Conservation (phyloP, 768 basidiomycete species). For the Wakefieldia striispora region DNA sequence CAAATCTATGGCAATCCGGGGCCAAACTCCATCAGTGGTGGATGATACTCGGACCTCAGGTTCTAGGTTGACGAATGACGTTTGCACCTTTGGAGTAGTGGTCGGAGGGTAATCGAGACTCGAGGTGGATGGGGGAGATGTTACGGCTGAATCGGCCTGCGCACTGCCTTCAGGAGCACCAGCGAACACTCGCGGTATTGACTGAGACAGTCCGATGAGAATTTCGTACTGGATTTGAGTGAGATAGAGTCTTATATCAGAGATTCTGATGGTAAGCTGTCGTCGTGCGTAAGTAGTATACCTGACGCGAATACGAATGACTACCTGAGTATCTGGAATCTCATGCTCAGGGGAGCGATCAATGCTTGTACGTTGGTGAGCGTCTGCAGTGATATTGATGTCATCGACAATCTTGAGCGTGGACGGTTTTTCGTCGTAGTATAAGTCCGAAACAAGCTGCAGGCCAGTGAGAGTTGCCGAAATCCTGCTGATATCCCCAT, state of each 20-base stretch:
- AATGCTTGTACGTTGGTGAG: slow-evolving; percentile 59
- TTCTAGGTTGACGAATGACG: slow-evolving; percentile 30
- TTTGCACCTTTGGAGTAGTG: slow-evolving; percentile 3
- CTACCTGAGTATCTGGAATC: slow-evolving; percentile 75
- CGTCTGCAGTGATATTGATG: slow-evolving; percentile 68
- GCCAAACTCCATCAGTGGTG: slow-evolving; percentile 23
- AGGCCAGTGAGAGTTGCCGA: slow-evolving; percentile 80
- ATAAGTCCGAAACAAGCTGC: slow-evolving; percentile 71
- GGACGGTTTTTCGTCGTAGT: slow-evolving; percentile 45
- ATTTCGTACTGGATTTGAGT: slow-evolving; percentile 82
- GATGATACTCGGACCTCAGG: slow-evolving; percentile 53
- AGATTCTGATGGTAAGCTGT: slow-evolving; percentile 71
- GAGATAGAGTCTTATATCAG: slow-evolving; percentile 80
- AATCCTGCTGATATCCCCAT: slow-evolving; percentile 53
- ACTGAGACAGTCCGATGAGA: slow-evolving; percentile 60
- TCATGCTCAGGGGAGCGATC: slow-evolving; percentile 50
- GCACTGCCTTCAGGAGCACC: slow-evolving; percentile 42
- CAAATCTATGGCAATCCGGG: slow-evolving; percentile 71
- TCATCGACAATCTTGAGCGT: slow-evolving; percentile 89
- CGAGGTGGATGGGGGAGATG: slow-evolving; percentile 15
- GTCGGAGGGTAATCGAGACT: not conserved
- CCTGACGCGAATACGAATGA: slow-evolving; percentile 1
- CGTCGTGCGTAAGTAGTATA: slow-evolving; percentile 4
- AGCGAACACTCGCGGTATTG: slow-evolving; percentile 66
- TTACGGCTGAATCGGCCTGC: slow-evolving; percentile 26